phyloP scores from a whole-genome alignment of 768 basidiomycete genomes.

The Cyclocybe aegerita region DNA sequence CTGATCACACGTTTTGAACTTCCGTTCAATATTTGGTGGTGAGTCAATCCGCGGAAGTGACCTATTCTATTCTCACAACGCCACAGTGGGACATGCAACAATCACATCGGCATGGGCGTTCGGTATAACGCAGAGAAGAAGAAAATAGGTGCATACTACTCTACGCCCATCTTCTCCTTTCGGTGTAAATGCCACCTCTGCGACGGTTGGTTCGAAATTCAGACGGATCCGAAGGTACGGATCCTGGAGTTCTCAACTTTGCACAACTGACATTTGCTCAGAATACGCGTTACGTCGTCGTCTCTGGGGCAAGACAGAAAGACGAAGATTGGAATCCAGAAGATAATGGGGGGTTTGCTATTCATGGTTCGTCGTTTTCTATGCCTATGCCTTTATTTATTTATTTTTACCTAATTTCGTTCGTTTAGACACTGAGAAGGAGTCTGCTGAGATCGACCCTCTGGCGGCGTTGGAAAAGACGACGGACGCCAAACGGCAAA shows the following conservation, averaged over 20 bases:
- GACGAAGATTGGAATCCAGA: constrained; percentile 97
- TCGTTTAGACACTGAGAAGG: constrained; percentile 55
- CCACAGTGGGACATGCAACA: constrained; percentile 85
- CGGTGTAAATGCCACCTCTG: constrained; percentile 98
- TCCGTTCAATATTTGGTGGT: constrained; percentile 98
- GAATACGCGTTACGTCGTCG: constrained; percentile 95
- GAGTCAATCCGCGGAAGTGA: constrained; percentile 22
- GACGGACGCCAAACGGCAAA: constrained; percentile 68
- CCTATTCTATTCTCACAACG: background rate
- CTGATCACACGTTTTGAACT: constrained; percentile 94
- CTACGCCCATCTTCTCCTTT: constrained; percentile 93
- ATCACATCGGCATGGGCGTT: constrained; percentile 98
- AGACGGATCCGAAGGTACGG: constrained; percentile 91
- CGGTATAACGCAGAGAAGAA: constrained; percentile 99
- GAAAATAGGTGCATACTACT: constrained; percentile 93
- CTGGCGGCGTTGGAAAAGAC: constrained; percentile 90
- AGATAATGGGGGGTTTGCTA: constrained; percentile 90
- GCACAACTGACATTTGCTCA: constrained; percentile 25
- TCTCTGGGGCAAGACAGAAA: constrained; percentile 90
- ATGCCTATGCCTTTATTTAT: background rate
- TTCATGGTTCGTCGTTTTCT: constrained; percentile 60
- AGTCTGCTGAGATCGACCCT: constrained; percentile 69
- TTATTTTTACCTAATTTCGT: background rate
- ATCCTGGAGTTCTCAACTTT: background rate
- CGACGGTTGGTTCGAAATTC: constrained; percentile 95